Evolutionary conservation across 805 yeast genomes (phyloP).

Genomic region (Monosporozyma aquatica): DNA sequence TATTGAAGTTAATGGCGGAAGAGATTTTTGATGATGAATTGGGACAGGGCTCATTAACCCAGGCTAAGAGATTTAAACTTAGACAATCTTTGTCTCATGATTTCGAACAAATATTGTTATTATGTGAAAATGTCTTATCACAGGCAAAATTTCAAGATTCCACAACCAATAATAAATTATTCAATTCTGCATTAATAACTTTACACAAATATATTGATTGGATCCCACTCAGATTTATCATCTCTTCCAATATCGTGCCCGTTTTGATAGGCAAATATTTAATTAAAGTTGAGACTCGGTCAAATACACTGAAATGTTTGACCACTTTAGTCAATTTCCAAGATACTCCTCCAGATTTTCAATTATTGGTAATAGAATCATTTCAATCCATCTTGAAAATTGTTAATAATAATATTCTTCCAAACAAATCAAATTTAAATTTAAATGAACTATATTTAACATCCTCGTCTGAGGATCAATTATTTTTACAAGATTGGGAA

Average conservation of each 20-base stretch:
- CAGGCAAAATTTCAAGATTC: constrained; percentile 39
- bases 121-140: constrained; percentile 74
- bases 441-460: constrained; percentile 57
- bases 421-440: constrained; percentile 46
- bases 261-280: constrained; percentile 65
- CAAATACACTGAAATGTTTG: constrained; percentile 76
- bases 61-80: constrained; percentile 74
- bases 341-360: constrained; percentile 32
- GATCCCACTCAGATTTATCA: constrained; percentile 82
- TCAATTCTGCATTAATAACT: constrained; percentile 70
- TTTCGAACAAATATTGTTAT: constrained; percentile 80
- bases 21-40: constrained; percentile 77
- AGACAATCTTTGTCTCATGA: constrained; percentile 78
- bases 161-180: constrained; percentile 64
- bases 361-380: constrained; percentile 46
- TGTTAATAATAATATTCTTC: constrained; percentile 50
- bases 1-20: constrained; percentile 75
- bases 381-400: constrained; percentile 64
- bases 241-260: constrained; percentile 70
- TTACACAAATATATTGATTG: constrained; percentile 77
- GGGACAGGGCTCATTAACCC: constrained; percentile 87
- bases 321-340: constrained; percentile 73
- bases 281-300: constrained; percentile 64
- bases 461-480: constrained; percentile 76
- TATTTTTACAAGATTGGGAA: constrained; percentile 89